phyloP scores from a whole-genome alignment of 768 basidiomycete genomes.

The Coprinellus micaceus region DNA sequence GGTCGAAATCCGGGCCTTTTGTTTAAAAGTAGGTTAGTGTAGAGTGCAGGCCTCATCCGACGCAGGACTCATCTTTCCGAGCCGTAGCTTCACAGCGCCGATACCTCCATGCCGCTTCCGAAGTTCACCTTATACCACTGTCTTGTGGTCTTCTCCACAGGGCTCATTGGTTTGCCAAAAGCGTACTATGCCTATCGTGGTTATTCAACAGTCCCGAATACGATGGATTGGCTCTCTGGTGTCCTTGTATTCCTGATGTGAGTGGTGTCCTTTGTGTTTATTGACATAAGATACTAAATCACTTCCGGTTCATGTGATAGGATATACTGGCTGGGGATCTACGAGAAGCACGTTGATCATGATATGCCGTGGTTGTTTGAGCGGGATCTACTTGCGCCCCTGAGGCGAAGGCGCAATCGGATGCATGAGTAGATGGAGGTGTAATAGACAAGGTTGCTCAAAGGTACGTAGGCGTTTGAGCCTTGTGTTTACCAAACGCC shows the following conservation, averaged over 20 bases:
- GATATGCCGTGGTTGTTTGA: slow-evolving; percentile 25
- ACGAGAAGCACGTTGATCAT: slow-evolving; percentile 22
- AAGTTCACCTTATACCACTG: slow-evolving; percentile 23
- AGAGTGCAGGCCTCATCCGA: too few species aligned
- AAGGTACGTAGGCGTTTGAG: too few species aligned
- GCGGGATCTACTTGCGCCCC: slow-evolving; percentile 14
- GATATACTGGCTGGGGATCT: slow-evolving; percentile 28
- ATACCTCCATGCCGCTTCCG: slow-evolving; percentile 2
- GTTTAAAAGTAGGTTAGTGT: too few species aligned
- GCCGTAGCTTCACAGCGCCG: background rate
- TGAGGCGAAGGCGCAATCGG: background rate
- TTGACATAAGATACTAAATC: background rate
- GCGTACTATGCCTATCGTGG: slow-evolving; percentile 23
- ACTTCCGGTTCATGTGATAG: slow-evolving; percentile 3
- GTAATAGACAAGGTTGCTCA: too few species aligned
- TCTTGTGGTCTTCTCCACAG: slow-evolving; percentile 20
- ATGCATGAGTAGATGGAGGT: background rate
- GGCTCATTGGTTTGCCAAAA: slow-evolving; percentile 23
- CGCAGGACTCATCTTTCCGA: background rate
- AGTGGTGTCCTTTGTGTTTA: slow-evolving; percentile 8
- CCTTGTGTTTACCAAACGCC: too few species aligned
- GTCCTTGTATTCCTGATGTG: slow-evolving; percentile 25
- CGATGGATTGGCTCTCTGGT: slow-evolving; percentile 27
- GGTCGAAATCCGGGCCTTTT: too few species aligned
- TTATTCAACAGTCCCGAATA: slow-evolving; percentile 24